These are phyloP conservation scores for Reutealis trisperma DNA, from an alignment of 345 rosid genomes.

Conservation along the genomic window DNA sequence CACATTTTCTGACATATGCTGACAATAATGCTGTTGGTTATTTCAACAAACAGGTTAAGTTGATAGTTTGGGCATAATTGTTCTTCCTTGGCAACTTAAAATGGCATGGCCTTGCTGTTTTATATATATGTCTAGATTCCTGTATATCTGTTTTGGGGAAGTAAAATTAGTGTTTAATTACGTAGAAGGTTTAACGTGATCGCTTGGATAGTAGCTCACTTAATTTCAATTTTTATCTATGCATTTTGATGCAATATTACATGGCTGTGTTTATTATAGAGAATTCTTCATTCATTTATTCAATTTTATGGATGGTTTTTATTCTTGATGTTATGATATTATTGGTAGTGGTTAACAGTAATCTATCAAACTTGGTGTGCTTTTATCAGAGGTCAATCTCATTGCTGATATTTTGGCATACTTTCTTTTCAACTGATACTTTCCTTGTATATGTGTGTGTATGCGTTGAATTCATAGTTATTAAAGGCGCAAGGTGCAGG, in stretches of 20 bases:
- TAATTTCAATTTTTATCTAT: background rate
- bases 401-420: background rate
- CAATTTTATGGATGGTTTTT: background rate
- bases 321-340: background rate
- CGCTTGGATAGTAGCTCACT: background rate
- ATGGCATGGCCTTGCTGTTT: background rate
- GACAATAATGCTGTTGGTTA: conserved; percentile 99
- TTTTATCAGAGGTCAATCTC: background rate
- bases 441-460: background rate
- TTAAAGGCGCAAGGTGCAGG: too few relatives aligned
- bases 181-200: background rate
- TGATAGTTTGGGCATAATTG: background rate
- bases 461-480: too few relatives aligned
- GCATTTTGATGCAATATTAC: background rate
- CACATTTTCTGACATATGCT: conserved; percentile 96
- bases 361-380: conserved; percentile 1
- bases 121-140: too few relatives aligned
- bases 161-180: background rate
- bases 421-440: background rate
- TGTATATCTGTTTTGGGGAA: background rate
- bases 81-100: background rate
- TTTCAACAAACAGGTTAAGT: conserved; percentile 84
- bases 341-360: background rate
- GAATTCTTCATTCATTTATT: conserved; percentile 6
- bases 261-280: background rate